Evolutionary conservation across 345 rosid genomes (phyloP).

Genomic region (Salix suchowensis): DNA sequence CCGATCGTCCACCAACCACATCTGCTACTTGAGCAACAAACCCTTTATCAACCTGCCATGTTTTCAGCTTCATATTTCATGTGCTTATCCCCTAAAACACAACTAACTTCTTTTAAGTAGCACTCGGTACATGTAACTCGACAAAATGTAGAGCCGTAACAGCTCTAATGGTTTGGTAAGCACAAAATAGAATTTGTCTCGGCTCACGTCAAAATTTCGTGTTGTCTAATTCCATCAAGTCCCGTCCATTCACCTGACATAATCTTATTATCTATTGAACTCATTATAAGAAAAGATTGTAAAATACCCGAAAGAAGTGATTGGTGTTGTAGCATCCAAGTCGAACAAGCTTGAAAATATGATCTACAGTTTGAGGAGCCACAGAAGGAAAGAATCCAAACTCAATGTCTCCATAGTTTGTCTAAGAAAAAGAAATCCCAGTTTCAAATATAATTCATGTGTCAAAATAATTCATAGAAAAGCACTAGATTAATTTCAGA

Average conservation of each 20-base stretch:
- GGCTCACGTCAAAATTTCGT: no score
- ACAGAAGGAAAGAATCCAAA: constrained; percentile 82
- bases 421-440: constrained; percentile 32
- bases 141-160: no score
- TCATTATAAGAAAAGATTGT: no score
- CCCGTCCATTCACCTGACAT: no score
- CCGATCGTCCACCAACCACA: constrained; percentile 68
- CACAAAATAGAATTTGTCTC: no score
- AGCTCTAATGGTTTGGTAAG: no score
- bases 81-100: neutral
- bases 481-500: neutral
- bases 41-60: constrained; percentile 74
- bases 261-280: no score
- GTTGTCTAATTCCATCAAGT: no score
- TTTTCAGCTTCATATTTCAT: neutral
- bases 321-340: constrained; percentile 88
- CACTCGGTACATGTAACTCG: no score
- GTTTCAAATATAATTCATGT: neutral
- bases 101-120: no score
- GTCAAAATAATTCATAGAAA: neutral
- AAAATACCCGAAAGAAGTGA: constrained; percentile 83
- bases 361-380: constrained; percentile 90
- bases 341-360: constrained; percentile 90
- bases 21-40: constrained; percentile 99
- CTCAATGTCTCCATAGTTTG: constrained; percentile 80